Percentiles rank a stretch among this genome's conserved stretches.
Conservation (phyloP, 805 yeast species). For the Zygosaccharomyces bailii region DNA sequence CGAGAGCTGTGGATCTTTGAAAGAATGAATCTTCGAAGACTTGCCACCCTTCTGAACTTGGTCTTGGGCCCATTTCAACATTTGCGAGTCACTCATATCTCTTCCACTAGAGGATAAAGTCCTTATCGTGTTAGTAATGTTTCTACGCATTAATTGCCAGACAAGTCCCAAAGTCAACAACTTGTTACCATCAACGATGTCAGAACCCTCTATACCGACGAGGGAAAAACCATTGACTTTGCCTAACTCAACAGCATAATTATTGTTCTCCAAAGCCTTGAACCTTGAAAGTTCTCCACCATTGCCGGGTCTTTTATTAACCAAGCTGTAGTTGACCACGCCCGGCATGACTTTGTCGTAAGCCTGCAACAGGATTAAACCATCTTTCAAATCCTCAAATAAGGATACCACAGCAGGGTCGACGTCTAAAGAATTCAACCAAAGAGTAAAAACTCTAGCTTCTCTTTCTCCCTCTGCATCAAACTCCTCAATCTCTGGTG, state of each 20-base stretch:
- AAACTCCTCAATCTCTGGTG: constrained; percentile 92
- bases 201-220: constrained; percentile 98
- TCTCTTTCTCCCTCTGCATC: constrained; percentile 99
- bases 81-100: constrained; percentile 78
- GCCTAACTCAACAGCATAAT: constrained; percentile 96
- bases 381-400: constrained; percentile 94
- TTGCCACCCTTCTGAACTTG: constrained; percentile 86
- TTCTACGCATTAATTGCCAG: constrained; percentile 98
- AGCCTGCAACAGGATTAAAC: constrained; percentile 83
- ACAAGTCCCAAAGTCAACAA: constrained; percentile 87
- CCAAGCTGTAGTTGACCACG: constrained; percentile 69
- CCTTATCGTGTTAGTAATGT: constrained; percentile 79
- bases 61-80: constrained; percentile 89
- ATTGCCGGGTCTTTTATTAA: constrained; percentile 76
- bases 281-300: constrained; percentile 81
- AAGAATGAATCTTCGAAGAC: constrained; percentile 66
- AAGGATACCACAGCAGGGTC: constrained; percentile 89
- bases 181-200: constrained; percentile 89
- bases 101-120: constrained; percentile 68
- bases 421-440: constrained; percentile 96
- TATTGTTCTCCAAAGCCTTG: constrained; percentile 95
- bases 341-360: constrained; percentile 96
- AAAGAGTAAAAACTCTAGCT: constrained; percentile 95
- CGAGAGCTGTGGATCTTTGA: constrained; percentile 75
- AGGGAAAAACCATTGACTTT: constrained; percentile 87